Evolutionary conservation across 108 stramenopile species (phyloP).

Genomic region (Cyclotella cryptica): DNA sequence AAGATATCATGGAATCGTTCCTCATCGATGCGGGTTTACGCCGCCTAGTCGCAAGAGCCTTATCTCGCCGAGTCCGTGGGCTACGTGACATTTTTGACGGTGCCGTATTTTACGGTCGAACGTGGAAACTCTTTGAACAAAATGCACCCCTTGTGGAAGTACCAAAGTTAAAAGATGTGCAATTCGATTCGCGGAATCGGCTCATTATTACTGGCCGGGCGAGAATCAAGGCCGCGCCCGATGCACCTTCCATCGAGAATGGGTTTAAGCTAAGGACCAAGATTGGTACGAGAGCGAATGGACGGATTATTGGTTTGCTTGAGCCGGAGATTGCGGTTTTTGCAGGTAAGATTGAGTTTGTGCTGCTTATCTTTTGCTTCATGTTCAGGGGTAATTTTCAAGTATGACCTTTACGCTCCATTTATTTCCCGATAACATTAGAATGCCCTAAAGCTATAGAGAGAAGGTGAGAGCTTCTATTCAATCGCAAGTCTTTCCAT

Average conservation of each 20-base stretch:
- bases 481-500: constrained; percentile 2
- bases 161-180: constrained; percentile 76
- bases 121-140: constrained; percentile 72
- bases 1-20: constrained; percentile 84
- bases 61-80: constrained; percentile 73
- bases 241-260: constrained; percentile 69
- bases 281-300: constrained; percentile 79
- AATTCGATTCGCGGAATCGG: constrained; percentile 74
- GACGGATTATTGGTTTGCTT: constrained; percentile 71
- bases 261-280: constrained; percentile 87
- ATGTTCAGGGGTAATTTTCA: no score
- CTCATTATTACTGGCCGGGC: constrained; percentile 86
- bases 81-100: constrained; percentile 85
- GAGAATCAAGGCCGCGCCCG: constrained; percentile 59
- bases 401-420: no score
- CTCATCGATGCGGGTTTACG: constrained; percentile 77
- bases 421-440: not conserved
- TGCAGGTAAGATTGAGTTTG: constrained; percentile 23
- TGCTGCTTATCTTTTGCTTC: not conserved
- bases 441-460: constrained; percentile 83
- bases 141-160: constrained; percentile 83
- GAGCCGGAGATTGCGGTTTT: constrained; percentile 84
- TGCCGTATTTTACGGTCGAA: constrained; percentile 83
- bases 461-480: constrained; percentile 57
- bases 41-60: constrained; percentile 75